Evolutionary conservation across 75 land plant genomes (phyloP), one percentile per base, ranked within the genome.

Genomic region (Picea glauca): DNA sequence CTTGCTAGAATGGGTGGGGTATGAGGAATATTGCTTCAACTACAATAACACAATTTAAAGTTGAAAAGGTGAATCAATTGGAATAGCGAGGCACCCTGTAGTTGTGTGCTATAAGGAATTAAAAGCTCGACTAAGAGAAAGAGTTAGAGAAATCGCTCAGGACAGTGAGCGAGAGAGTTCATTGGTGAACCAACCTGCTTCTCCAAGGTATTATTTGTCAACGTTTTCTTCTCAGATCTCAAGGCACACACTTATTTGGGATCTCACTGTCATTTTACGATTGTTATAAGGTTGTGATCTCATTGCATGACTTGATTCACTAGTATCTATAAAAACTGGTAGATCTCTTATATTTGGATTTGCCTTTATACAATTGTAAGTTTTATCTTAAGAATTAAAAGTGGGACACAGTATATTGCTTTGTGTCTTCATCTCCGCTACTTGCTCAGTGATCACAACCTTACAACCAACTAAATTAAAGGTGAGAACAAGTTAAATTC

Each of bases 391-490:
- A 30, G 85, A 56, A 46, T 43, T 60, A 73, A 72, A 15, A 18
- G 58, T 63, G 21, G 90, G 93, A 78, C 87, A 77, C 78, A 96
- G 21, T 58, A 91, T 92, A 18, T 89, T 79, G 82, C 59, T 78
- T 78, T 86, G 83, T 40, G 82, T 59, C 82, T 80, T 87, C 57
- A 79, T 32, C 21, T 86, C 83, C 40, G 78, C 81, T 78, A 83
- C 91, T 87, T 90, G 90, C 76, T 87, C 79, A 83, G 91, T 91
- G 83, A 93, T 57, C 5, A 93, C 60, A 21, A 96, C 96, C 98
- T 96, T 95, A 76, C 98, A 93, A 66, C 98, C 95, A 79, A 95
- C 87, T 77, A 95, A 82, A 76, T 95, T 96, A 78, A 95, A 89
- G 63, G 93, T 85, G 58, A 94, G 85, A 72, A 93, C 83, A 43